These are phyloP conservation scores for Papiliotrema laurentii DNA, from an alignment of 1,284 basidiomycete species.

Conservation along the genomic window DNA sequence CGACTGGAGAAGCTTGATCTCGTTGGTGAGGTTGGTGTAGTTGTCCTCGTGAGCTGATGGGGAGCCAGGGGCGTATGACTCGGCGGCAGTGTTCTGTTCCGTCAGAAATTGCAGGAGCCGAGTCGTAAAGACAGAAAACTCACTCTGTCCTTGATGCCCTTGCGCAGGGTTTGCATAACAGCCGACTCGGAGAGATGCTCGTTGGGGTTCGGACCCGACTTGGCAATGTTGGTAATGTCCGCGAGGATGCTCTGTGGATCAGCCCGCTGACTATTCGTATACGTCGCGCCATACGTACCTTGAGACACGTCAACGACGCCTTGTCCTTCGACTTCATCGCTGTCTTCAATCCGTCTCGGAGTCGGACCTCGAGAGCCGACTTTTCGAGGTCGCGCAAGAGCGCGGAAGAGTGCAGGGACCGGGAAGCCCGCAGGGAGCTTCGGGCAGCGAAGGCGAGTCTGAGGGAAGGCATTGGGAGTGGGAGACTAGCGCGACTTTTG, in stretches of 20 bases:
- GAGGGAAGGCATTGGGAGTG: too few relatives aligned
- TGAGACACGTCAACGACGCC: conserved; percentile 30
- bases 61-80: conserved; percentile 33
- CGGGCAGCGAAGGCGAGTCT: too few relatives aligned
- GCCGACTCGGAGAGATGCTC: conserved; percentile 30
- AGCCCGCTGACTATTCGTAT: not conserved
- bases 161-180: conserved; percentile 33
- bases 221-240: conserved; percentile 38
- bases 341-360: conserved; percentile 42
- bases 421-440: too few relatives aligned
- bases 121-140: conserved; percentile 4
- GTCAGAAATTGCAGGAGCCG: not conserved
- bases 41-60: conserved; percentile 34
- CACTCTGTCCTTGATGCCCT: conserved; percentile 41
- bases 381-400: not conserved
- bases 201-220: conserved; percentile 33
- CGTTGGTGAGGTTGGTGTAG: conserved; percentile 24
- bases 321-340: conserved; percentile 45
- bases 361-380: conserved; percentile 18
- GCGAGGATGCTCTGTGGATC: conserved; percentile 33
- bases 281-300: conserved; percentile 26
- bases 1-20: conserved; percentile 29
- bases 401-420: not conserved
- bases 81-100: conserved; percentile 29
- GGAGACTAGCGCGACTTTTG: too few relatives aligned